Evolutionary conservation across 2,329 filamentous ascomycete genomes (phyloP), one percentile per base, ranked within the genome.

Genomic region (Mycocentrospora acerina): DNA sequence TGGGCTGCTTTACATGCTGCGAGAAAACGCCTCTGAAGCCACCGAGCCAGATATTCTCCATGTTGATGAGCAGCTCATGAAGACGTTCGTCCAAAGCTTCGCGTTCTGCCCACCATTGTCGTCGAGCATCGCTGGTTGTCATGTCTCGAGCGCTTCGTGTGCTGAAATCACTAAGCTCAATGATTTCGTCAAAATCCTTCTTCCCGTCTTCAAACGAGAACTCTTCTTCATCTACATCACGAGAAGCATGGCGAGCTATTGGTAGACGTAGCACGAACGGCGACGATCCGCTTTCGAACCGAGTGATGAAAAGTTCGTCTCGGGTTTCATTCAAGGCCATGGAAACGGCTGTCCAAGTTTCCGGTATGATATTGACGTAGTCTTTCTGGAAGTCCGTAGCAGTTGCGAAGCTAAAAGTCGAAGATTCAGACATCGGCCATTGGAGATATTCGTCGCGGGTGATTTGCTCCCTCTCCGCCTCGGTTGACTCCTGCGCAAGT

Each of bases 21-120:
- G 89, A 90, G 60, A 98, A 91, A n/a, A 98, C 85, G 12, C 91
- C 90, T 40, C 83, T 85, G 76, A 98, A 98, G 0, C 93, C 93
- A 32, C 91, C 90, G 4, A 98, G 80, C 93, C 93, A 98, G 15
- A 93, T 83, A 45, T 87, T 85, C 66, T 98, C 91, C 26, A 98
- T 86, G 43, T 89, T 94, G 37, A 83, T 76, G 2, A 98, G 75
- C 8, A 98, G 77, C 34, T 87, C 83, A 46, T 81, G 83, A 16
- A 98, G 75, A 8, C 88, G 82, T 22, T 72, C 71, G 60, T 98
- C 93, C 12, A 98, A 75, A 3, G 78, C 79, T 65, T 93, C 85
- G 11, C 94, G 81, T 60, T 90, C 86, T 4, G 79, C 80, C 90
- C 93, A 98, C 93, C 93, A 98, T 31, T 83, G 83, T 26, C 80